Percentiles rank a stretch among this genome's conserved stretches.
These are phyloP conservation scores for Trifolium dubium DNA, from an alignment of 306 rosid genomes.

Conservation along the genomic window DNA sequence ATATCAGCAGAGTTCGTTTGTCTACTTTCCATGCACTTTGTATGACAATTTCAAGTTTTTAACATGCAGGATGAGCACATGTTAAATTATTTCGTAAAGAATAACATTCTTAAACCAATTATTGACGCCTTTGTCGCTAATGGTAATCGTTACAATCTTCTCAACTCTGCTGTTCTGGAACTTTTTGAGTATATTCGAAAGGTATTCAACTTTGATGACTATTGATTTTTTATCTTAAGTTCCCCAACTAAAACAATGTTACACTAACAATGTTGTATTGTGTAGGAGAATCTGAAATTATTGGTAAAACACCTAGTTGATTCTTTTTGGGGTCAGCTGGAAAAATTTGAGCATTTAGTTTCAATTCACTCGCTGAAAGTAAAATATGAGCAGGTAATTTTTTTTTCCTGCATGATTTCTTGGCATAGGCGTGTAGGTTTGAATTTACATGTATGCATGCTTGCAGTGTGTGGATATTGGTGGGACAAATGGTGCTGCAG, in stretches of 20 bases:
- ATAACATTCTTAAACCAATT: conserved; percentile 85
- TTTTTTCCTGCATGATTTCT: not conserved
- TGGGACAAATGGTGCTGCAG: conserved; percentile 61
- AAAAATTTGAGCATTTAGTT: conserved; percentile 67
- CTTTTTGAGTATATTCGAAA: conserved; percentile 84
- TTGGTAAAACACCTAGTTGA: conserved; percentile 72
- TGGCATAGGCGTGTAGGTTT: conserved; percentile 21
- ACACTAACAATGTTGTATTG: conserved; percentile 26
- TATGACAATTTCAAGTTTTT: conserved; percentile 45
- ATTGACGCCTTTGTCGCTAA: conserved; percentile 77
- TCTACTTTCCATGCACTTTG: not conserved
- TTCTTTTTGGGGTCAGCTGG: conserved; percentile 87
- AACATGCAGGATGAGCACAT: conserved; percentile 91
- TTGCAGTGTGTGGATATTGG: conserved; percentile 79
- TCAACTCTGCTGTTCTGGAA: conserved; percentile 86
- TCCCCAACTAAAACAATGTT: conserved; percentile 19
- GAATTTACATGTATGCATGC: conserved; percentile 37
- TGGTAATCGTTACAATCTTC: conserved; percentile 95
- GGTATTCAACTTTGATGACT: conserved; percentile 54
- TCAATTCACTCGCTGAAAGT: conserved; percentile 74
- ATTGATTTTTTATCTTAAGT: conserved; percentile 35
- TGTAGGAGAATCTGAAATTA: conserved; percentile 79
- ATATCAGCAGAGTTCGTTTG: conserved; percentile 10
- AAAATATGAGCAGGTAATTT: conserved; percentile 89
- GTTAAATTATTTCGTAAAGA: conserved; percentile 69